Evolutionary conservation across 306 rosid species (phyloP).

Genomic region (Elaeagnus macrophylla): DNA sequence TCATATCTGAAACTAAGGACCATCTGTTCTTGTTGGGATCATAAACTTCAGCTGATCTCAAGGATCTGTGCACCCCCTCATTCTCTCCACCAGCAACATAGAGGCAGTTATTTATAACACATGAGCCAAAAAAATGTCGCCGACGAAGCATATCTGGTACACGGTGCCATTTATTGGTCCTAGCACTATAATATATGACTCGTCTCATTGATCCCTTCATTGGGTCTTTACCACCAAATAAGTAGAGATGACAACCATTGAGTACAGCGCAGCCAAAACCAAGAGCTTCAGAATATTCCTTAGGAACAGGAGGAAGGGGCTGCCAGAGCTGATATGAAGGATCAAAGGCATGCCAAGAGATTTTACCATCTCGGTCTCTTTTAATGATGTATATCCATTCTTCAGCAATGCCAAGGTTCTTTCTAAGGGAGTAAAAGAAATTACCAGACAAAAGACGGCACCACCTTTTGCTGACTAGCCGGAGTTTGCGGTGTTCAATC

Average conservation of each 20-base stretch:
- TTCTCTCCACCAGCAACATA: conserved; percentile 88
- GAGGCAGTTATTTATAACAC: conserved; percentile 78
- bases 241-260: conserved; percentile 74
- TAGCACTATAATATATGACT: conserved; percentile 62
- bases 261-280: conserved; percentile 93
- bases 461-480: conserved; percentile 83
- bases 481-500: conserved; percentile 67
- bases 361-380: conserved; percentile 78
- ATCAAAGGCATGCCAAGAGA: conserved; percentile 90
- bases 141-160: conserved; percentile 90
- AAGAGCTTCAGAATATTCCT: conserved; percentile 80
- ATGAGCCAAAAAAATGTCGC: conserved; percentile 73
- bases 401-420: conserved; percentile 63
- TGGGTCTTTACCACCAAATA: conserved; percentile 84
- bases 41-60: conserved; percentile 75
- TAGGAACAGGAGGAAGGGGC: conserved; percentile 84
- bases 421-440: conserved; percentile 72
- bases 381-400: conserved; percentile 79
- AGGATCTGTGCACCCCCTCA: conserved; percentile 61
- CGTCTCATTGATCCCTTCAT: conserved; percentile 83
- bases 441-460: conserved; percentile 71
- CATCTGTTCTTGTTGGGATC: conserved; percentile 84
- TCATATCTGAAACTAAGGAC: conserved; percentile 77
- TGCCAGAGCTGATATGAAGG: conserved; percentile 79
- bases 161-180: conserved; percentile 92